Percentiles rank a stretch among this genome's conserved stretches.
Conservation (phyloP, 78 protist species). For the Capsaspora owczarzaki region DNA sequence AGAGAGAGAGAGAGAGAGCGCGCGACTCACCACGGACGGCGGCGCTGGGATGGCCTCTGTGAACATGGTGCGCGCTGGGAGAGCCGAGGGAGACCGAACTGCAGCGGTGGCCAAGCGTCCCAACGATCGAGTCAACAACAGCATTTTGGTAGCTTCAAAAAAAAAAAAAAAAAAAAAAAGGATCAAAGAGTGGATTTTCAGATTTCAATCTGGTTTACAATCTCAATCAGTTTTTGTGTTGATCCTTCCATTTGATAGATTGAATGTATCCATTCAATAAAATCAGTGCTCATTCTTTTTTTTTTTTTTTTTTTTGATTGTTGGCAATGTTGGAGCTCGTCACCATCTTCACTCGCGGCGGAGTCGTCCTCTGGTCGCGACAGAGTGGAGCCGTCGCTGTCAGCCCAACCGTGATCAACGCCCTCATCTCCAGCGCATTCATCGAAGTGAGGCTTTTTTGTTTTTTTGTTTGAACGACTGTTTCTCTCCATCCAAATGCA, state of each 20-base stretch:
- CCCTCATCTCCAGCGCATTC: background rate
- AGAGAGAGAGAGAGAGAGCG: constrained; percentile 4
- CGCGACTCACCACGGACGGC: background rate
- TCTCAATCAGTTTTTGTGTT: background rate
- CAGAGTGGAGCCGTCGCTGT: background rate
- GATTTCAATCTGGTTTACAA: background rate
- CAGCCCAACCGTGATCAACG: background rate
- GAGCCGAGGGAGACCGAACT: too few species aligned
- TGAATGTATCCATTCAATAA: background rate
- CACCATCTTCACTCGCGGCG: background rate
- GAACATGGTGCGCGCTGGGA: background rate
- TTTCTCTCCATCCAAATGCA: background rate
- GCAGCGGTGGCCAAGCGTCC: too few species aligned
- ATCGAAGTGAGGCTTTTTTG: background rate
- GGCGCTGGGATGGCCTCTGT: background rate
- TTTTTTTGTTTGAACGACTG: background rate
- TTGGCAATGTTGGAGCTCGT: background rate
- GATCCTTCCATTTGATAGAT: background rate
- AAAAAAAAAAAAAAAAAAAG: background rate
- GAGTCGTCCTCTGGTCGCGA: background rate
- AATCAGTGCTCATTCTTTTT: background rate
- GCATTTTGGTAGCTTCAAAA: background rate
- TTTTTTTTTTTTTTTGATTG: background rate
- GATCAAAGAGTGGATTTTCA: background rate
- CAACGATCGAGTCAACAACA: too few species aligned